Base-by-base conservation (phyloP, 768 basidiomycete genomes). In the Gautieria morchelliformis region DNA sequence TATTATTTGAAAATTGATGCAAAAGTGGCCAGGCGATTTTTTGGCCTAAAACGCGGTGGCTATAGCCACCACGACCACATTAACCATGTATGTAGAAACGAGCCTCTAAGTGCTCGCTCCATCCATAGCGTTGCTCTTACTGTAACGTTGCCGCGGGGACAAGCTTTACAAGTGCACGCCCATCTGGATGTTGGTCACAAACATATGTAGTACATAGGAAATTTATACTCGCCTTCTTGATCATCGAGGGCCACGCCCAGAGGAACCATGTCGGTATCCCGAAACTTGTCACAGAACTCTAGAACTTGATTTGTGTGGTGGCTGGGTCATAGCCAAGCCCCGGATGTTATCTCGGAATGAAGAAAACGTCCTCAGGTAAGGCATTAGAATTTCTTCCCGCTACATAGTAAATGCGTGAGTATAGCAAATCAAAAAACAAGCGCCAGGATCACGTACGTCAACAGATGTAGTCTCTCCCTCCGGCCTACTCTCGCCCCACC, bases 231-330 rank as follows among this genome's bases (percentile, higher is more conserved):
- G 85, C 93, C 93, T 76, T 94, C 92, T 73, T 93, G 91, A 73
- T 99, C 96, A 67, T 98, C 96, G 35, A 99, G 74, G 8, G 93
- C 93, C 6, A 99, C 91, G 8, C 96, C 96, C 51, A 98, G 75
- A n/a, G 93, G 86, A 44, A 94, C 85, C 44, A 97, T 74, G 65
- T 96, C 94, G 35, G 80, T 75, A 67, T 98, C 95, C 15, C 96
- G 83, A 59, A 99, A 78, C 61, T 82, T 84, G 73, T 99, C 96
- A 65, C 85, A 93, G 22, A 96, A 79, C 20, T 82, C 78, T 48
- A 99, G 74, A 61, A 97, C 89, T 60, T 94, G 89, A 67, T 83
- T 83, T 40, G 87, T n/a, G 69, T 2, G 88, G 78, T 19, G 76
- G 74, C 66, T 83, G 85, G 32, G 75, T 76, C 64, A 93, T 92